Evolutionary conservation across 805 yeast genomes (phyloP), one percentile per base, ranked within the genome.

Genomic region (Vanderwaltozyma verrucispora): DNA sequence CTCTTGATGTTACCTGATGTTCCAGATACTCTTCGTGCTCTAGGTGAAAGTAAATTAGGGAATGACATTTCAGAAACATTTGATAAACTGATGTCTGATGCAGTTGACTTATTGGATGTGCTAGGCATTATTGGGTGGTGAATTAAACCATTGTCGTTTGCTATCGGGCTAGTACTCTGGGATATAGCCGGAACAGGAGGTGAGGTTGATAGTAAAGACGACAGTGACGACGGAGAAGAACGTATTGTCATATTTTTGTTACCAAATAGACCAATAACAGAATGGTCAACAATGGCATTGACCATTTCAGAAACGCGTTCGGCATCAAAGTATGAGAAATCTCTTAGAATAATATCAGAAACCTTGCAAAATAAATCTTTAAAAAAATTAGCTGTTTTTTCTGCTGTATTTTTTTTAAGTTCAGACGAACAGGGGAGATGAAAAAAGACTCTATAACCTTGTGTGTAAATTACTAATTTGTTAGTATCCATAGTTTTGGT

Each of bases 371-470:
- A 49, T n/a, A 56, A 37, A 7, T 45, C 43, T 45, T 61, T 62
- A 29, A 67, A 48, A 27, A 59, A 49, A 7, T 54, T 55, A 1
- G 63, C 49, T 6, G 62, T 49, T 28, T 46, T 44, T 5, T 38
- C 27, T 5, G 65, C 51, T 17, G 57, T 41, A n/a, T 36, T 41
- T 15, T 52, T 49, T 24, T 52, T 49, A 4, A 53, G 35, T n/a
- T 35, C 42, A 14, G 46, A 47, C 26, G 56, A 45, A 14, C 53
- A 46, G 3, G 62, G 62, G 28, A 54, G 46, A 17, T 53, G 44
- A 28, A 62, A 57, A 28, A 59, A 60, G 4, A 57, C 44, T 44
- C 56, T 58, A 33, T 65, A 50, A 19, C 65, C 63, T 29, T 67
- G 67, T 3, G 61, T 58, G 12, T 62, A 54, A 28, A 65, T 50